phyloP scores from a whole-genome alignment of 768 basidiomycete species.

The Rhodotorula paludigena region DNA sequence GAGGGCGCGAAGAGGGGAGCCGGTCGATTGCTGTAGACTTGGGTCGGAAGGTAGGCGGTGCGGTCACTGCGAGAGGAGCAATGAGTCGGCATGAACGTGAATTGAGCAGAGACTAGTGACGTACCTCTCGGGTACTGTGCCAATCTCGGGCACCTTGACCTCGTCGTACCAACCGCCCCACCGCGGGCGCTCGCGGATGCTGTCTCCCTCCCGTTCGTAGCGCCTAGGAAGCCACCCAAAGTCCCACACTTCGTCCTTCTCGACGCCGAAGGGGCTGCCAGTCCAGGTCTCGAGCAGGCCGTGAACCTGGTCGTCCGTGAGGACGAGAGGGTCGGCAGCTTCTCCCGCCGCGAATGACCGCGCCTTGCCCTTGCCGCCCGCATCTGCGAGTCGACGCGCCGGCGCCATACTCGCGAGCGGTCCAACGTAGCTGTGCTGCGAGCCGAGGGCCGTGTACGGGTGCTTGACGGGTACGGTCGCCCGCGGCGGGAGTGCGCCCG shows the following conservation, averaged over 20 bases:
- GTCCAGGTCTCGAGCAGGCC: slow-evolving; percentile 1
- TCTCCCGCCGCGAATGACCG: background rate
- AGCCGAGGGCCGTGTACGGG: background rate
- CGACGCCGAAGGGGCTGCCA: slow-evolving; percentile 14
- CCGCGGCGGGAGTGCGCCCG: background rate
- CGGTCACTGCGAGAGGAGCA: background rate
- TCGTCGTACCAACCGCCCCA: slow-evolving; percentile 39
- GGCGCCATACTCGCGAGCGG: background rate
- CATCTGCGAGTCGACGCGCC: background rate
- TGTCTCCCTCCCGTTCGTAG: background rate
- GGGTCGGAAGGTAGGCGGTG: slow-evolving; percentile 7
- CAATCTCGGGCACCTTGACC: background rate
- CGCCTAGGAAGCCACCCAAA: slow-evolving; percentile 20
- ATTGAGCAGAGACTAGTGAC: background rate
- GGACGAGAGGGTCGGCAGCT: too few species aligned
- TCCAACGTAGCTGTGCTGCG: background rate
- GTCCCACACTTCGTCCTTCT: background rate
- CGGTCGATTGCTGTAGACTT: background rate
- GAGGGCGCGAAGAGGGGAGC: slow-evolving; percentile 1
- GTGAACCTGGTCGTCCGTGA: background rate
- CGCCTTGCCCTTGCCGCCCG: background rate
- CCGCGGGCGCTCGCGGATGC: background rate
- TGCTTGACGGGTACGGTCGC: background rate
- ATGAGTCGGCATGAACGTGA: background rate
- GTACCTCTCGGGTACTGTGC: background rate